Base-by-base conservation (phyloP, 495 filamentous ascomycete species). In the Podospora conica region DNA sequence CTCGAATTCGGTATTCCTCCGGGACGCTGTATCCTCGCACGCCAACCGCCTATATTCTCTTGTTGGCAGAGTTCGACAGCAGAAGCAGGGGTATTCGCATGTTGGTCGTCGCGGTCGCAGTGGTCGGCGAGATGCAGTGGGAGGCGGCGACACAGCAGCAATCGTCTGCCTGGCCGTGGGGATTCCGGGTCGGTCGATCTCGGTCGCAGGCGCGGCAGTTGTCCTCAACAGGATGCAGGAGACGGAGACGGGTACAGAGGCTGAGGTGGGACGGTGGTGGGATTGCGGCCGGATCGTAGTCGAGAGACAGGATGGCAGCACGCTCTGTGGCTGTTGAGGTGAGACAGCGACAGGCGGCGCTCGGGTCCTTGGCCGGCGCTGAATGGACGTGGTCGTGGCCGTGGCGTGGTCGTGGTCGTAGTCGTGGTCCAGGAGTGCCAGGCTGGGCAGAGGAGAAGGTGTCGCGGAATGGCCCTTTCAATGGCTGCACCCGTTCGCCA, bases 341-440 rank as follows among this genome's bases (percentile, higher is more conserved):
- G 72, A 75, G 71, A 74, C 71, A 74, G 61, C 65, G 69, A 71
- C 72, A 75, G 68, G 71, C 73, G 73, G 69, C 73, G 31, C 28
- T 66, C 59, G 65, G 55, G 40, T 56, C 28, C 55, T 61, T 68
- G 67, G 65, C 60, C 54, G 55, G 18, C 63, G 69, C 54, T 63
- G 67, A 68, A 61, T 68, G 67, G 67, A 63, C 58, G 67, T 60
- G 60, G 25, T 27, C 3, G 6, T 18, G 33, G 33, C 8, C 15
- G 15, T 18, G 33, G 33, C 3, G 6, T 18, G 33, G 33, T n/a
- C 15, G 15, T 18, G 33, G 33, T 48, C 40, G 40, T 48, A 18
- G 40, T n/a, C 40, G 40, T 9, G 40, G 40, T 8, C 33, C 65
- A 55, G 58, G 21, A 23, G 60, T 56, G 27, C 56, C 24, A 29